Percentiles rank a stretch among this genome's conserved stretches.
phyloP scores from a whole-genome alignment of 2,329 filamentous ascomycete species.

The Orbilia javanica region DNA sequence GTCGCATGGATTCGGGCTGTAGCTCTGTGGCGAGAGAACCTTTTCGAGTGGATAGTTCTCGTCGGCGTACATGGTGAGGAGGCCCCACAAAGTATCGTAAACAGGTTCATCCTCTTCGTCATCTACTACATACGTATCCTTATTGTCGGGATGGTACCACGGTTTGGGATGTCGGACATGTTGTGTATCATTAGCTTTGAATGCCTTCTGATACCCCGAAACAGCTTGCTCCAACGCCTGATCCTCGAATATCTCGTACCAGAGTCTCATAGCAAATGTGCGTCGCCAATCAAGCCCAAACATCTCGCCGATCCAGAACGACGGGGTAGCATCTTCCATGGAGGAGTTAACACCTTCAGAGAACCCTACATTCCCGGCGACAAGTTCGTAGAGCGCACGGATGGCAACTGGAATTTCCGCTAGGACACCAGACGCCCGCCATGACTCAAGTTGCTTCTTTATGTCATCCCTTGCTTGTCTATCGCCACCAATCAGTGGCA shows the following conservation, averaged over 20 bases:
- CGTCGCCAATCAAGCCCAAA: constrained; percentile 94
- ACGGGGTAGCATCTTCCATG: constrained; percentile 81
- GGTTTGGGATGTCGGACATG: constrained; percentile 75
- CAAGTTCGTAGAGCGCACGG: constrained; percentile 87
- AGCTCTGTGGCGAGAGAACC: constrained; percentile 61
- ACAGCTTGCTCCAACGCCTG: constrained; percentile 81
- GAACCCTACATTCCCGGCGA: constrained; percentile 86
- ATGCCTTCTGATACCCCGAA: constrained; percentile 77
- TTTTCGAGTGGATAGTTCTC: constrained; percentile 66
- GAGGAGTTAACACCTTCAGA: constrained; percentile 82
- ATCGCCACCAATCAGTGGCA: constrained; percentile 84
- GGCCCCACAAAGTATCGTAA: constrained; percentile 83
- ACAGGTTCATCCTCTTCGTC: constrained; percentile 73
- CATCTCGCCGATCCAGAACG: constrained; percentile 83
- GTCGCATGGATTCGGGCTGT: constrained; percentile 44
- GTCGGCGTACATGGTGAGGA: constrained; percentile 83
- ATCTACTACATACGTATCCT: constrained; percentile 73
- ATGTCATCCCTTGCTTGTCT: constrained; percentile 79
- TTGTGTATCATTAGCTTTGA: constrained; percentile 71
- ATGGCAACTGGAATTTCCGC: constrained; percentile 88
- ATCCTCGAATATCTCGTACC: constrained; percentile 80
- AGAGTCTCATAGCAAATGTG: constrained; percentile 88
- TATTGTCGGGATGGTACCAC: constrained; percentile 71
- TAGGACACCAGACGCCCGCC: constrained; percentile 84
- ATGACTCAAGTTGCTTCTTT: constrained; percentile 82